Percentiles rank a stretch among this genome's conserved stretches.
Conservation (phyloP, 2,329 filamentous ascomycete species). For the Pyricularia sp. region DNA sequence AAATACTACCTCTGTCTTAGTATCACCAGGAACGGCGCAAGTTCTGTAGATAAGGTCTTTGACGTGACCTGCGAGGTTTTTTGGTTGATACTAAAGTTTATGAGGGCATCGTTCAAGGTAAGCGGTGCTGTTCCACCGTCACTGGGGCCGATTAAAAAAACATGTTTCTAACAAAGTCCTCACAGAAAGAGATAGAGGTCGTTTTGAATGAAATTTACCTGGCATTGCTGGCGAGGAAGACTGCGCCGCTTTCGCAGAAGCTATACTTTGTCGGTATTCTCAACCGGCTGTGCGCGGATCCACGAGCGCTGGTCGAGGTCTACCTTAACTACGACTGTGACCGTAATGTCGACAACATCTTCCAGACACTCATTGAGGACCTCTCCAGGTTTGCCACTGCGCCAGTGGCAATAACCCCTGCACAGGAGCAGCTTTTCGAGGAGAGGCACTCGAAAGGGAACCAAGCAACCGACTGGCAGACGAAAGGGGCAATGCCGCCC, state of each 20-base stretch:
- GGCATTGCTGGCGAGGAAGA: slow-evolving; percentile 78
- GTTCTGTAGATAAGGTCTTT: slow-evolving; percentile 84
- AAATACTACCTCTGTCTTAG: slow-evolving; percentile 96
- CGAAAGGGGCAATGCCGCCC: slow-evolving; percentile 75
- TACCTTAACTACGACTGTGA: slow-evolving; percentile 99
- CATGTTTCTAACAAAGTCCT: not conserved
- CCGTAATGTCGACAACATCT: slow-evolving; percentile 91
- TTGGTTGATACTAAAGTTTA: slow-evolving; percentile 91
- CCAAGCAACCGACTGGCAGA: slow-evolving; percentile 69
- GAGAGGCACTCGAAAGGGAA: slow-evolving; percentile 60
- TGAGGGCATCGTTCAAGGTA: slow-evolving; percentile 89
- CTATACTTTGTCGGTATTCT: slow-evolving; percentile 83
- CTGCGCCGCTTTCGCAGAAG: slow-evolving; percentile 83
- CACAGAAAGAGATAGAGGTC: slow-evolving; percentile 88
- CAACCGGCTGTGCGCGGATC: slow-evolving; percentile 74
- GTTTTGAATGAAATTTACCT: slow-evolving; percentile 97
- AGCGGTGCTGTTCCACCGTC: not conserved
- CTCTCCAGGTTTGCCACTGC: slow-evolving; percentile 78
- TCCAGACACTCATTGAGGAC: slow-evolving; percentile 90
- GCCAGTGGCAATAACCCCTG: slow-evolving; percentile 62
- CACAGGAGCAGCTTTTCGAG: slow-evolving; percentile 79
- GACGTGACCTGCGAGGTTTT: slow-evolving; percentile 97
- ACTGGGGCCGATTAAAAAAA: not conserved
- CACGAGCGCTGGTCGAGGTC: slow-evolving; percentile 81
- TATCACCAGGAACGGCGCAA: slow-evolving; percentile 89